Conservation (phyloP, 73 alveolate species). For the Symbiodinium natans region DNA sequence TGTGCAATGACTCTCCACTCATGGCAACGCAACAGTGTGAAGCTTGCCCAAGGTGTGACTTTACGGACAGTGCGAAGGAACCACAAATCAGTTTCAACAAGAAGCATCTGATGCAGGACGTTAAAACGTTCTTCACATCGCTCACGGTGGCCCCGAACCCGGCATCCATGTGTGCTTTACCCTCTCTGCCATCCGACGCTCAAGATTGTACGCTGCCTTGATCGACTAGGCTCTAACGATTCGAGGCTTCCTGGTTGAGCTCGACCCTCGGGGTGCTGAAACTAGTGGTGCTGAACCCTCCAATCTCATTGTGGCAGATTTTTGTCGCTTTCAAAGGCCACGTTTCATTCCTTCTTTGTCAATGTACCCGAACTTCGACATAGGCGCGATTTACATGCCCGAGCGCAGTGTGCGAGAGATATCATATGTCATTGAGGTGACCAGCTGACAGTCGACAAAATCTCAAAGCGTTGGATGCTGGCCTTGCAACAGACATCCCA, state of each 20-base stretch:
- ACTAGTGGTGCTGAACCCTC: neutral
- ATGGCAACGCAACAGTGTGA: neutral
- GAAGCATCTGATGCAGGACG: slow-evolving; percentile 15
- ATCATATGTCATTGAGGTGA: slow-evolving; percentile 21
- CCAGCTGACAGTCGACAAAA: slow-evolving; percentile 84
- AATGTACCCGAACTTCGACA: slow-evolving; percentile 84
- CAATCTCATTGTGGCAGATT: no score
- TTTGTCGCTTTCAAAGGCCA: neutral
- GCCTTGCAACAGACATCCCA: neutral
- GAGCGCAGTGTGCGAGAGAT: no score
- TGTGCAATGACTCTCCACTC: no score
- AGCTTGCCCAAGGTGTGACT: neutral
- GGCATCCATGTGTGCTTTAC: neutral
- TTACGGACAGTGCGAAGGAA: neutral
- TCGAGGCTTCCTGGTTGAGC: slow-evolving; percentile 80
- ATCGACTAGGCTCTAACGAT: slow-evolving; percentile 34
- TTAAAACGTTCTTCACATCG: slow-evolving; percentile 76
- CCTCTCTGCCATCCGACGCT: neutral
- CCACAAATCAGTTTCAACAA: neutral
- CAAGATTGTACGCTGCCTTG: neutral
- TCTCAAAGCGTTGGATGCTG: slow-evolving; percentile 53
- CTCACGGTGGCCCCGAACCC: slow-evolving; percentile 10
- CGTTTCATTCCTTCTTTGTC: slow-evolving; percentile 74
- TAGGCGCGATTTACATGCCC: slow-evolving; percentile 10
- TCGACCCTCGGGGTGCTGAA: neutral